Evolutionary conservation across 2,329 filamentous ascomycete genomes (phyloP), one percentile per base, ranked within the genome.

Genomic region (Fusarium miscanthi): DNA sequence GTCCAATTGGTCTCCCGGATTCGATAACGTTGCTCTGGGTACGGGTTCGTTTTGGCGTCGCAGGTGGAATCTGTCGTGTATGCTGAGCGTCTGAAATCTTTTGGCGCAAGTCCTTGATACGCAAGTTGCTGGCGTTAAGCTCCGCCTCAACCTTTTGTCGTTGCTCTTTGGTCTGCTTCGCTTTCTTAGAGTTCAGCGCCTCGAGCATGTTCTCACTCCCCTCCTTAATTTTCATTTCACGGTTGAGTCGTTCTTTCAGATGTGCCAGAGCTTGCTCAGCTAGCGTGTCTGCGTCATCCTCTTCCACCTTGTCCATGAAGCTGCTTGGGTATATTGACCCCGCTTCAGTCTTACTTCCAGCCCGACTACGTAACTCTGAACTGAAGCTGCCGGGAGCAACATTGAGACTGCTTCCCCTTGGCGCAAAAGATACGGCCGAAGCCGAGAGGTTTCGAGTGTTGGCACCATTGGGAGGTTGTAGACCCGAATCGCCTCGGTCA

Each of bases 201-300:
- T 99, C 96, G 42, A 99, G 87, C 89, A 99, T 91, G 80, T 99
- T 99, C 85, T 99, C 96, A 64, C 95, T 98, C 25, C 96, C 96
- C 77, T 95, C 93, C 82, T 97, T 98, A 80, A 99, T 98, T 86
- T 98, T 98, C 84, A 95, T 91, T 84, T 99, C 97, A 78, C 97
- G 95, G 75, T 94, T 95, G 72, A 99, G 92, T 78, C 92, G 90
- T 76, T 98, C 95, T 78, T 92, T 91, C 70, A 98, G 87, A 57
- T 89, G 86, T 27, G 91, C 88, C 77, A 97, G 90, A 43, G 90
- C 88, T 81, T 94, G 91, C 80, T 97, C 94, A 19, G 90, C 87
- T 14, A 87, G 87, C 21, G 80, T 70, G 75, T 84, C 74, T 77
- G 82, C 82, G 66, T 90, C 88, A 59, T 91, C 89, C 74, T 93